Base-by-base conservation (phyloP, 345 rosid species). In the Excoecaria agallocha region DNA sequence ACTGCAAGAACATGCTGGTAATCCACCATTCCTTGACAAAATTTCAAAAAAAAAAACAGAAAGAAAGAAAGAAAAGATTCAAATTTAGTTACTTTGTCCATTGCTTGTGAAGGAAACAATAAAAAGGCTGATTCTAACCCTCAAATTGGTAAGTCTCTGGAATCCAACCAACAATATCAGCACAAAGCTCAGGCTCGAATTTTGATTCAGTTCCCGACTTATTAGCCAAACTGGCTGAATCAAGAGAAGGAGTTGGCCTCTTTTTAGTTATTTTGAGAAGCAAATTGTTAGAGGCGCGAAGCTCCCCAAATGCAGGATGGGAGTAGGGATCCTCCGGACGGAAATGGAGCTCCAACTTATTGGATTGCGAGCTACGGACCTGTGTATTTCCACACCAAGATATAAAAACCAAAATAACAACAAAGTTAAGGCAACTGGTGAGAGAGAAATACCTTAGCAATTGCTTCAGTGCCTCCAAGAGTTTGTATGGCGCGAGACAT, bases 321-420 rank as follows among this genome's bases (percentile, higher is more conserved):
- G 94, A 90, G 71, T 84, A 89, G 1, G 97, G 98, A 74, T 94
- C 98, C 71, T 92, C 93, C 3, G 98, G 98, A 38, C 97, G 98
- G 78, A 92, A 94, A 74, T 70, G 82, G 38, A 94, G 89, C 87
- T 89, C 93, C 80, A 94, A 76, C 78, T 86, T 90, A 77, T 85
- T 88, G 17, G 88, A 81, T 37, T 70, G 60, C 20, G 88, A 88
- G 69, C 82, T 84, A 61, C 92, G 90, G 59, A 87, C 91, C 96
- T 92, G 62, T 68, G 8, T 20, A 52, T 50, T 38, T 38, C 59
- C 62, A 38, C 6, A 1, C 4, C 9, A n/a, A 19, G 30, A 11
- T 48, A 35, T 15, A 12, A 11, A 20, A 38, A 30, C 30, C 12
- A 3, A 35, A 35, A 2, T 51, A 16, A 52, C 15, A 25, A 38